Percentiles rank a stretch among this genome's conserved stretches.
phyloP scores from a whole-genome alignment of 2,329 filamentous ascomycete species.

The Pyricularia grisea region DNA sequence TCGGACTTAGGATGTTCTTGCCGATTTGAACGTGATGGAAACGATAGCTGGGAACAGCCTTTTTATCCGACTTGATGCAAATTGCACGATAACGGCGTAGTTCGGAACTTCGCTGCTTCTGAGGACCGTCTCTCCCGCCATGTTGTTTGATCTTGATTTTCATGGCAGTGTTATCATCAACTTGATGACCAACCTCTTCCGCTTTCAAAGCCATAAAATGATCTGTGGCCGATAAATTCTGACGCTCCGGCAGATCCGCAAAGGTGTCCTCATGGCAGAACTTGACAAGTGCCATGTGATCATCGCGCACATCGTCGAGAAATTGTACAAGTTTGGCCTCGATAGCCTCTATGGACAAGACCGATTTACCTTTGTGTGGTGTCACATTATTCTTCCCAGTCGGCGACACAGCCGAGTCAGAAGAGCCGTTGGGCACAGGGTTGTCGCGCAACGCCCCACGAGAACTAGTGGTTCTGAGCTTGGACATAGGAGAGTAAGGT shows the following conservation, averaged over 20 bases:
- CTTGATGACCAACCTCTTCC: constrained; percentile 18
- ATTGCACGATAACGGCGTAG: constrained; percentile 30
- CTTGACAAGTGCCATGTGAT: constrained; percentile 34
- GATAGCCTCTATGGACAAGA: constrained; percentile 14
- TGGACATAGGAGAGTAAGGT: neutral
- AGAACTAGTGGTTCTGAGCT: neutral
- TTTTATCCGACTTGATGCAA: constrained; percentile 39
- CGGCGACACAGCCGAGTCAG: neutral
- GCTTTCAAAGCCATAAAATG: constrained; percentile 36
- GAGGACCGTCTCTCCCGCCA: constrained; percentile 23
- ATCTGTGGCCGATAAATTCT: constrained; percentile 32
- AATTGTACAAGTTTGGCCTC: constrained; percentile 28
- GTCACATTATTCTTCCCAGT: neutral
- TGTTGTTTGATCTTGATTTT: constrained; percentile 43
- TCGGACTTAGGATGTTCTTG: constrained; percentile 50
- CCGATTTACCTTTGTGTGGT: neutral
- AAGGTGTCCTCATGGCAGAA: constrained; percentile 35
- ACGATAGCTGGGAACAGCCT: constrained; percentile 46
- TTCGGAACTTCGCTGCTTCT: constrained; percentile 22
- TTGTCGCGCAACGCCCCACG: neutral
- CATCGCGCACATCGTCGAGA: constrained; percentile 32
- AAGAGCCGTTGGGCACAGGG: neutral
- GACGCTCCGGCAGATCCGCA: constrained; percentile 23
- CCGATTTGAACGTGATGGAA: constrained; percentile 52
- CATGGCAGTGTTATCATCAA: constrained; percentile 29